Evolutionary conservation across 495 filamentous ascomycete genomes (phyloP), one percentile per base, ranked within the genome.

Genomic region (Penicillium pulvis): DNA sequence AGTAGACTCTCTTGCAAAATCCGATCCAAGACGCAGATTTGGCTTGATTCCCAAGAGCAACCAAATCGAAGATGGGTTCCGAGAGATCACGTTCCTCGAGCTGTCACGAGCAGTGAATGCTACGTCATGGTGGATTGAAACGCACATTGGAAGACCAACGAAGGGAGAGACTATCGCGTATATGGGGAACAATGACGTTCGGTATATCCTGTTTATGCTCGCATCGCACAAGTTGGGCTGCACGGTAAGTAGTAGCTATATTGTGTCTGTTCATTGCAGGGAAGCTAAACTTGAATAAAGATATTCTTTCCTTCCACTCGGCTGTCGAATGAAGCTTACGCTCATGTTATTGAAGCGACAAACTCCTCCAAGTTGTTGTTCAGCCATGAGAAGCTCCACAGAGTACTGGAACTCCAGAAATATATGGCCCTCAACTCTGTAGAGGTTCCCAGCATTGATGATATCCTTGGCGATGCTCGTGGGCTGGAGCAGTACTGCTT

Each of bases 91-190:
- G 4, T 45, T 45, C 9, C n/a, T 19, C 6, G 20, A 45, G 4
- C 19, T 57, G 14, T n/a, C 55, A 7, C 30, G 50, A 11, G 81
- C 79, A 35, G 62, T 87, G 54, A 82, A 85, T 63, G 69, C 67
- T 8, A 63, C 68, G 12, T 75, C 81, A 8, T 81, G 75, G 65
- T 75, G 74, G 69, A 65, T 85, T 26, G 61, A 76, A 24, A 53
- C 63, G 5, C 58, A 39, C 0, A 63, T 76, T 16, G 80, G 81
- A 6, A 49, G 19, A 19, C 36, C 36, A 9, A 5, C 23, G n/a
- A 9, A 53, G 7, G 10, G 33, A 16, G 57, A 63, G 28, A 61
- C 61, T 0, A 16, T 73, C 12, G 59, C 51, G 10, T 73, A 71
- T 43, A 51, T 71, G 24, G 70, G 70, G 12, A 53, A 35, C 12